phyloP scores from a whole-genome alignment of 1,139 yeast genomes.

The Debaryomycetaceae sp. region DNA sequence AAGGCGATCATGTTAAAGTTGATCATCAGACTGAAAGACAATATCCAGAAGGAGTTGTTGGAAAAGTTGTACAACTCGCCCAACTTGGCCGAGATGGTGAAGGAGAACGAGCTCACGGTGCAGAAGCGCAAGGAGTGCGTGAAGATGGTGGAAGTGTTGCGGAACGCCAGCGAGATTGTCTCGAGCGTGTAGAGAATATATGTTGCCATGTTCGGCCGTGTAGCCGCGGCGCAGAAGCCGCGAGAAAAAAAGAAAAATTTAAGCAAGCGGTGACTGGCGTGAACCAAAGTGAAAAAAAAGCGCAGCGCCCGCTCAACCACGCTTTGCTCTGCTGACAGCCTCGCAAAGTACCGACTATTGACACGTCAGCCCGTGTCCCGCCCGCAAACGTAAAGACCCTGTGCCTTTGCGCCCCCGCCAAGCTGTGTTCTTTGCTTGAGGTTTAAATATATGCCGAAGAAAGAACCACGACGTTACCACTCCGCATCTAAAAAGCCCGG shows the following conservation, averaged over 20 bases:
- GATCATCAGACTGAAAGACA: constrained; percentile 77
- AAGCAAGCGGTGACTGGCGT: too few species aligned
- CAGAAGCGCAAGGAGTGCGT: constrained; percentile 93
- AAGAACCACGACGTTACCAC: constrained; percentile 38
- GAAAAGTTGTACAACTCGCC: constrained; percentile 81
- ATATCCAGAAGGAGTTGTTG: constrained; percentile 83
- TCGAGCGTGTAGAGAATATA: constrained; percentile 73
- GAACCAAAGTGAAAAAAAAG: too few species aligned
- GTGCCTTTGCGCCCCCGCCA: too few species aligned
- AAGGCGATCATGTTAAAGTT: constrained; percentile 93
- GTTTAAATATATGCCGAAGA: constrained; percentile 41
- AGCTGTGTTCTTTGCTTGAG: constrained; percentile 2
- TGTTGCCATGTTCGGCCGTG: too few species aligned
- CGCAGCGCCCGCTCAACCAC: too few species aligned
- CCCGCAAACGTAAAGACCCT: too few species aligned
- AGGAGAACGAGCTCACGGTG: constrained; percentile 88
- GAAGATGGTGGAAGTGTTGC: constrained; percentile 89
- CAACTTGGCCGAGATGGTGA: constrained; percentile 72
- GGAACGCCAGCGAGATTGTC: constrained; percentile 87
- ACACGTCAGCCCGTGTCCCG: too few species aligned
- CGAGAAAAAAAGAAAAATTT: too few species aligned
- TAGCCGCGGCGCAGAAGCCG: too few species aligned
- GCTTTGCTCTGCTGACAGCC: too few species aligned
- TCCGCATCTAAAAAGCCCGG: constrained; percentile 40
- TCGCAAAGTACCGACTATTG: too few species aligned